Percentiles rank a stretch among this genome's conserved stretches.
phyloP scores from a whole-genome alignment of 2,329 filamentous ascomycete genomes.

The Catunica adiposa region DNA sequence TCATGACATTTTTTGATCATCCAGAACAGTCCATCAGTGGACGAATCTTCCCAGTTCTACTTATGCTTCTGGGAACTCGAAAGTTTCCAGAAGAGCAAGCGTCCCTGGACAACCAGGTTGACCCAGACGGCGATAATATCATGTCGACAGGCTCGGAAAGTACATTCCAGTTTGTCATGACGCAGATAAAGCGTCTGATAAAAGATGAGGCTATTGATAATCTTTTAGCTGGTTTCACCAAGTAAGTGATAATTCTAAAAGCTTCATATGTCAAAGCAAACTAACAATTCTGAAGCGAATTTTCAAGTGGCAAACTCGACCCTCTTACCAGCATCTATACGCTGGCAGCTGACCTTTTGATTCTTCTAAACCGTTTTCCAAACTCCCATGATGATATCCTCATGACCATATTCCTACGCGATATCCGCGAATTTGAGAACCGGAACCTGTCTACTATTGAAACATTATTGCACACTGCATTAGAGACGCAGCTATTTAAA shows the following conservation, averaged over 20 bases:
- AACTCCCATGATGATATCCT: constrained; percentile 70
- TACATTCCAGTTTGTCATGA: too few relatives aligned
- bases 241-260: too few relatives aligned
- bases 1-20: background rate
- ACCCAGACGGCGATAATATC: too few relatives aligned
- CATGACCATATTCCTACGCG: constrained; percentile 80
- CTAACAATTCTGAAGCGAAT: too few relatives aligned
- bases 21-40: background rate
- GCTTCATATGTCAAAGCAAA: too few relatives aligned
- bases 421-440: constrained; percentile 31
- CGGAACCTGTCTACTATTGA: constrained; percentile 47
- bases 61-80: background rate
- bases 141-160: too few relatives aligned
- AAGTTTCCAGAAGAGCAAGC: background rate
- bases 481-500: too few relatives aligned
- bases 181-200: too few relatives aligned
- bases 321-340: constrained; percentile 32
- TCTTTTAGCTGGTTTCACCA: too few relatives aligned
- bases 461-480: constrained; percentile 48
- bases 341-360: constrained; percentile 68
- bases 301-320: constrained; percentile 24
- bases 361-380: constrained; percentile 73
- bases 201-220: too few relatives aligned
- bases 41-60: background rate
- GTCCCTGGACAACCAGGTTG: constrained; percentile 1